These are phyloP conservation scores for Tolypocladium amazonense DNA, from an alignment of 2,329 filamentous ascomycete species.

Conservation along the genomic window DNA sequence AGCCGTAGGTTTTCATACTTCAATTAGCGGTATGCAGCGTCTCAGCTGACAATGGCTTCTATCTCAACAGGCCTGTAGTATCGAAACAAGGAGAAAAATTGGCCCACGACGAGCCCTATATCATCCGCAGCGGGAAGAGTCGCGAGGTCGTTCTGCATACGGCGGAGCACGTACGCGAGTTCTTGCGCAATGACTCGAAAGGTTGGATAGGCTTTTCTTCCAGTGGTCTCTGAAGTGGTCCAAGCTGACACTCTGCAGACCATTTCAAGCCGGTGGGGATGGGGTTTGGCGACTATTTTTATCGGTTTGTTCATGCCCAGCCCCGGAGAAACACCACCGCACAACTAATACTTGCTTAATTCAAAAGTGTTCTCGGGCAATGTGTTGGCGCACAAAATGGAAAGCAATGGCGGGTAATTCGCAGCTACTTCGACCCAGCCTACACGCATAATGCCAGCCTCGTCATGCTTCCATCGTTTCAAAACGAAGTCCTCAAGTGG, in stretches of 20 bases:
- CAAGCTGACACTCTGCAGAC: not conserved
- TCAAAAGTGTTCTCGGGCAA: not conserved
- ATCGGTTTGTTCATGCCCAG: not conserved
- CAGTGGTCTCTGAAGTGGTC: not conserved
- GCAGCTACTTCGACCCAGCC: not conserved
- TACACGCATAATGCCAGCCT: not conserved
- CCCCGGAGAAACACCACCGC: not conserved
- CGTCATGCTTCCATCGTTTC: not conserved
- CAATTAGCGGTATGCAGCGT: too few relatives aligned
- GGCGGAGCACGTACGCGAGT: not conserved
- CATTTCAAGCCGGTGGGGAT: not conserved
- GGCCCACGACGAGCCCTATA: not conserved
- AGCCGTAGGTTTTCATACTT: not conserved
- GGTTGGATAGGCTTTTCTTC: not conserved
- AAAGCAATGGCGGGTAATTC: not conserved
- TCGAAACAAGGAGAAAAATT: not conserved
- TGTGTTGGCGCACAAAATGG: not conserved
- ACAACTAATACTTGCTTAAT: not conserved
- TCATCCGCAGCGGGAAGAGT: not conserved
- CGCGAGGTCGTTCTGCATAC: not conserved
- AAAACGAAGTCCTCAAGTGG: not conserved
- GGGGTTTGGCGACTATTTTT: not conserved
- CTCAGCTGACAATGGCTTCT: not conserved
- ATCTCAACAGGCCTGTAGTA: not conserved
- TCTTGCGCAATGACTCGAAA: not conserved